phyloP scores from a whole-genome alignment of 352 stramenopile genomes.

The Phytophthora palmivora region DNA sequence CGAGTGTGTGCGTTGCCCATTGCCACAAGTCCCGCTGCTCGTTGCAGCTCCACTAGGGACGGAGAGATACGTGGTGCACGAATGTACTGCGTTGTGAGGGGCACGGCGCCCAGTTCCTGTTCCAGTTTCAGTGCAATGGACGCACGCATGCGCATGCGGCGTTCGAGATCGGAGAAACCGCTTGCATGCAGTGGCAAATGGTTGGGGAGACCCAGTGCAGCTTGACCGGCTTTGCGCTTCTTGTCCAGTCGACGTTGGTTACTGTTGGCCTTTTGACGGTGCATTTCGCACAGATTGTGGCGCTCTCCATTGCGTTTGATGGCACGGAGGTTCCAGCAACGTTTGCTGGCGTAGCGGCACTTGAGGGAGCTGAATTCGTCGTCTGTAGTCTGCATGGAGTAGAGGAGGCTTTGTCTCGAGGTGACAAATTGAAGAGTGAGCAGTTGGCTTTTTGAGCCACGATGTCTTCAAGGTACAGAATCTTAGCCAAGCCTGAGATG shows the following conservation, averaged over 20 bases:
- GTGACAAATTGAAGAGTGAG: constrained; percentile 42
- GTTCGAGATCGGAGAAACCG: constrained; percentile 36
- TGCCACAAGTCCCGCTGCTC: constrained; percentile 29
- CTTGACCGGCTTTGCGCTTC: constrained; percentile 66
- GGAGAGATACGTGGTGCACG: constrained; percentile 19
- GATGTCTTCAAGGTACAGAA: constrained; percentile 28
- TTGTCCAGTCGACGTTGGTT: constrained; percentile 85
- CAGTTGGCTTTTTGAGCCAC: constrained; percentile 2
- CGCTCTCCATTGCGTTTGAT: constrained; percentile 86
- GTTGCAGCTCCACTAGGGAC: constrained; percentile 38
- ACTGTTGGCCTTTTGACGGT: constrained; percentile 84
- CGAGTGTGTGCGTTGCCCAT: constrained; percentile 18
- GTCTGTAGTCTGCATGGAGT: constrained; percentile 30
- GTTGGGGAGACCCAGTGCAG: constrained; percentile 33
- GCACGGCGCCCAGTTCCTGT: constrained; percentile 34
- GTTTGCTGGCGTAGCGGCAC: constrained; percentile 86
- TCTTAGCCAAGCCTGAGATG: constrained; percentile 16
- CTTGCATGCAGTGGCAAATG: constrained; percentile 33
- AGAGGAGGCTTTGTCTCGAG: constrained; percentile 11
- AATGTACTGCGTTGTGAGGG: constrained; percentile 47
- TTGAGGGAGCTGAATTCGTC: constrained; percentile 55
- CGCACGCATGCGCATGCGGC: constrained; percentile 43
- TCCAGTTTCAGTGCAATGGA: constrained; percentile 50
- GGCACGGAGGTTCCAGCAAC: constrained; percentile 81
- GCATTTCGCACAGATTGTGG: constrained; percentile 88